Conservation (phyloP, 2,329 filamentous ascomycete species). For the Exophiala xenobiotica region DNA sequence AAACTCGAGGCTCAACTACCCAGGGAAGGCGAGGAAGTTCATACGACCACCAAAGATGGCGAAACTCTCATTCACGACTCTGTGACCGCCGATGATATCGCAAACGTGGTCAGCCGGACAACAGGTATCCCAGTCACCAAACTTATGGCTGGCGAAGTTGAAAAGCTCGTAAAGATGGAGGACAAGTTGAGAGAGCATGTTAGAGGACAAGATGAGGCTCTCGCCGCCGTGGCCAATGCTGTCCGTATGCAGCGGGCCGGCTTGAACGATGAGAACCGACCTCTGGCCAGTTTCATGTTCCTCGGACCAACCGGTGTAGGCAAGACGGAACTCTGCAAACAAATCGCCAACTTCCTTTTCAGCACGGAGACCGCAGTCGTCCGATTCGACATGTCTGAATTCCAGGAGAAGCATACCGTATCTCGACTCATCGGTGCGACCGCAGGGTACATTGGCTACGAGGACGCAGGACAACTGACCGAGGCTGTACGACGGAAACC, state of each 20-base stretch:
- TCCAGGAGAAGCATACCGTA: slow-evolving; percentile 95
- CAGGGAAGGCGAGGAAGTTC: slow-evolving; percentile 59
- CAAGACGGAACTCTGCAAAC: slow-evolving; percentile 97
- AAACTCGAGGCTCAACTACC: slow-evolving; percentile 75
- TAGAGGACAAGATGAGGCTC: slow-evolving; percentile 89
- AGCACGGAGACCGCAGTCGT: slow-evolving; percentile 88
- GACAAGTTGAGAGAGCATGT: slow-evolving; percentile 80
- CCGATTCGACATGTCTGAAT: slow-evolving; percentile 96
- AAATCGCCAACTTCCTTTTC: slow-evolving; percentile 89
- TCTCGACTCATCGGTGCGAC: slow-evolving; percentile 89
- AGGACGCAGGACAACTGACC: slow-evolving; percentile 92
- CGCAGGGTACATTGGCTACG: slow-evolving; percentile 93
- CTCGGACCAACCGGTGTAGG: slow-evolving; percentile 93
- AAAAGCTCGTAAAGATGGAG: slow-evolving; percentile 95
- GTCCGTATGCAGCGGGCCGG: slow-evolving; percentile 92
- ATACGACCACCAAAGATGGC: slow-evolving; percentile 39
- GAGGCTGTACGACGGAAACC: slow-evolving; percentile 94
- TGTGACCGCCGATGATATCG: slow-evolving; percentile 94
- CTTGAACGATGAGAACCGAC: slow-evolving; percentile 84
- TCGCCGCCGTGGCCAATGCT: slow-evolving; percentile 86
- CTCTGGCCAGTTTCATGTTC: slow-evolving; percentile 95
- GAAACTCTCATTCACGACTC: slow-evolving; percentile 81
- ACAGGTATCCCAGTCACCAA: slow-evolving; percentile 93
- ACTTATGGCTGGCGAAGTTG: slow-evolving; percentile 87
- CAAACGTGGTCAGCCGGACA: slow-evolving; percentile 81